phyloP scores from a whole-genome alignment of 306 rosid species.

The Malus orientalis region DNA sequence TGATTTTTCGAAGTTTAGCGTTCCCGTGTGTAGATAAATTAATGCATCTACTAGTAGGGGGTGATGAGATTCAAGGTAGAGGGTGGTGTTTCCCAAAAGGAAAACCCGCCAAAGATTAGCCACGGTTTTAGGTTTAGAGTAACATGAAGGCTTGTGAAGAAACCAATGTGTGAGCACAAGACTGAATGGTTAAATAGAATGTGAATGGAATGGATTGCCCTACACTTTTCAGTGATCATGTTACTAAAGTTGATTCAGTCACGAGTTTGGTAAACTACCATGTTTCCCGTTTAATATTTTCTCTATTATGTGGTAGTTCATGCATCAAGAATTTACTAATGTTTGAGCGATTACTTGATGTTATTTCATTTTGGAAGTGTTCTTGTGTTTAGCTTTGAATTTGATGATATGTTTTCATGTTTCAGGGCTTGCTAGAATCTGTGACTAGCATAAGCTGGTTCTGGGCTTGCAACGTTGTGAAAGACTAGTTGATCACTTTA shows the following conservation, averaged over 20 bases:
- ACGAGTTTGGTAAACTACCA: neutral
- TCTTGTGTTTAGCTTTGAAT: neutral
- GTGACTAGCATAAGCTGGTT: slow-evolving; percentile 16
- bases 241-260: neutral
- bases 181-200: neutral
- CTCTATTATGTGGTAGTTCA: neutral
- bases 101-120: neutral
- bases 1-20: neutral
- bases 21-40: no score
- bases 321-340: neutral
- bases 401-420: neutral
- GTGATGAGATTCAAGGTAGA: neutral
- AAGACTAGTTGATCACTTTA: slow-evolving; percentile 15
- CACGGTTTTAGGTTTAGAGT: neutral
- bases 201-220: neutral
- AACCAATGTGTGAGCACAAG: neutral
- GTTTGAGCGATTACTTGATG: neutral
- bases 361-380: neutral
- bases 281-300: neutral
- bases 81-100: neutral
- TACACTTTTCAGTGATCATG: neutral
- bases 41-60: no score
- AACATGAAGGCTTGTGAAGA: neutral
- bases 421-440: slow-evolving; percentile 9
- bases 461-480: slow-evolving; percentile 16